Conservation (phyloP, 2,329 filamentous ascomycete species). For the Diaporthe citri region DNA sequence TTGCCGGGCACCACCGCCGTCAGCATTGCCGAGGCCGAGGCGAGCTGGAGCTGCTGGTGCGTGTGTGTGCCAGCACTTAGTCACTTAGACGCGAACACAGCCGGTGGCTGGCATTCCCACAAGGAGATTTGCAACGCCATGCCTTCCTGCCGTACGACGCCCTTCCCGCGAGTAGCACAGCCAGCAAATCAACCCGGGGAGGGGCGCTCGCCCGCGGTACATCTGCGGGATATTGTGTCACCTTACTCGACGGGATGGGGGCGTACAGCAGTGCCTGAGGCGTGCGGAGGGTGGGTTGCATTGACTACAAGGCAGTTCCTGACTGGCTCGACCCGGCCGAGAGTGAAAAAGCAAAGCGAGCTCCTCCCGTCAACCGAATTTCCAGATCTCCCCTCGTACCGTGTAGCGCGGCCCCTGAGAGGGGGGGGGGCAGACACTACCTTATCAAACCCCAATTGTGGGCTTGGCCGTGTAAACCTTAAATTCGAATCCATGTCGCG, state of each 20-base stretch:
- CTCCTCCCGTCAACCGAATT: constrained; percentile 29
- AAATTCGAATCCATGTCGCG: constrained; percentile 18
- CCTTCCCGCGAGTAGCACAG: constrained; percentile 13
- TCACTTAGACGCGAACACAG: background rate
- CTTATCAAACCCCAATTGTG: constrained; percentile 20
- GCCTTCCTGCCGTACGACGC: constrained; percentile 5
- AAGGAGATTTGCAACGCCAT: constrained; percentile 1
- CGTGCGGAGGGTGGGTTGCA: constrained; percentile 16
- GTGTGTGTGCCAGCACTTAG: background rate
- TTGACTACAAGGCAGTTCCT: constrained; percentile 15
- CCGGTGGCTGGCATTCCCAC: constrained; percentile 15
- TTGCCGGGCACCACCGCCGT: background rate
- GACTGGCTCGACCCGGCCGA: constrained; percentile 29
- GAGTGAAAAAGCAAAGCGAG: constrained; percentile 21
- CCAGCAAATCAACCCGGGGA: background rate
- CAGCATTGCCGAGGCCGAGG: constrained; percentile 6
- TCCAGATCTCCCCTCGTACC: constrained; percentile 1
- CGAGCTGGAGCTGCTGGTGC: background rate
- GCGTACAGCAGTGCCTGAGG: constrained; percentile 9
- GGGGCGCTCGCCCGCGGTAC: constrained; percentile 1
- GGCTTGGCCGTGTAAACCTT: constrained; percentile 20
- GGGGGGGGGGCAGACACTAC: background rate
- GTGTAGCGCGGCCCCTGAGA: background rate
- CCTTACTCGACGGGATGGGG: background rate
- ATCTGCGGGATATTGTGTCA: constrained; percentile 27